Evolutionary conservation across 352 stramenopile species (phyloP), one percentile per base, ranked within the genome.

Genomic region (Phytophthora aleatoria): DNA sequence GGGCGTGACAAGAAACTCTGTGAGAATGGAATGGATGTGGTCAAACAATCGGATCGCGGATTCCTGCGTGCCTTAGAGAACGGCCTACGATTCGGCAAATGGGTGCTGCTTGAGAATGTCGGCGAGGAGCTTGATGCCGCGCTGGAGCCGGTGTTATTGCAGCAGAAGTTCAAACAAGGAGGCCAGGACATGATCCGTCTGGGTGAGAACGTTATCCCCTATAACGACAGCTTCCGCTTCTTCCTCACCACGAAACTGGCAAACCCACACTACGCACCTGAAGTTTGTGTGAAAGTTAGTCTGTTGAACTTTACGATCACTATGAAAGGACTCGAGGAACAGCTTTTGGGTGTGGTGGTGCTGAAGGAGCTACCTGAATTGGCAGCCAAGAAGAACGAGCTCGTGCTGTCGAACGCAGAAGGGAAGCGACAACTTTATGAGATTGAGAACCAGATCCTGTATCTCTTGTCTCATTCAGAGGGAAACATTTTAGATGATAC

Each of bases 231-330:
- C 36, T 98, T 98, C 65, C 74, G 83, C 16, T 96, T 98, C 45
- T 97, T 92, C 76, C 92, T 98, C 76, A 98, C 91, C 10, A 97
- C 92, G 1, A 98, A 97, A 64, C 73, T 98, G 15, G 79, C 91
- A 2, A 98, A 98, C 55, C 92, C 92, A n/a, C 90, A 98, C 57
- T 98, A 97, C 43, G 80, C 90, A 0, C 92, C 92, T 0, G 92
- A 97, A 69, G 81, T 97, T 1, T 95, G 90, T 36, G 90, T 97
- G 30, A 97, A 98, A 74, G 92, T 98, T 33, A 95, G 82, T 67
- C 31, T 98, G 16, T 65, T 97, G 2, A 97, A 98, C 62, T 98
- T 98, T 61, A 97, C 91, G 0, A 97, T 97, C 69, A 98, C 91
- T 9, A 90, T 94, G 73, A 92, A 91, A 48, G 92, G 92, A 0